Percentiles rank a stretch among this genome's conserved stretches.
Evolutionary conservation across 495 filamentous ascomycete genomes (phyloP).

Genomic region (Aspergillus panamensis): DNA sequence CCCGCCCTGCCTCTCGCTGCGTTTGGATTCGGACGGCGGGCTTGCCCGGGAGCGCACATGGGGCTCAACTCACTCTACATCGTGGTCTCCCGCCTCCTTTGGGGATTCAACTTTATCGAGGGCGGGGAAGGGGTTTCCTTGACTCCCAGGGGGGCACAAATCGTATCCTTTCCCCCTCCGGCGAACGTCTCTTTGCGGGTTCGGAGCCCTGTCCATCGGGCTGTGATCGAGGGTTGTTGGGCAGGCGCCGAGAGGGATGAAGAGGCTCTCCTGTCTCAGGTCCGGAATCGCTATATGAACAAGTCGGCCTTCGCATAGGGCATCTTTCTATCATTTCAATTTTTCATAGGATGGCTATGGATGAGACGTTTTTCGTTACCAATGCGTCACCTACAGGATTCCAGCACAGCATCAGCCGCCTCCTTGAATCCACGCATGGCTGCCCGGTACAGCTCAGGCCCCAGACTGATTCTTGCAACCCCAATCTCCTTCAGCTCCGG

Average conservation of each 20-base stretch:
- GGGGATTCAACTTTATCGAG: background rate
- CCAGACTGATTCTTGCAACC: constrained; percentile 46
- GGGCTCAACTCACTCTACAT: background rate
- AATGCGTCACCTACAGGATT: background rate
- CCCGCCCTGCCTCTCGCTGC: background rate
- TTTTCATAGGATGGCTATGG: too few relatives aligned
- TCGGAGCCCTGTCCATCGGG: too few relatives aligned
- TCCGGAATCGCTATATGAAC: too few relatives aligned
- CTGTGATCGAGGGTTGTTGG: too few relatives aligned
- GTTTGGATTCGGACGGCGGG: background rate
- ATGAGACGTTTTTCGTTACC: too few relatives aligned
- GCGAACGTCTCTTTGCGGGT: too few relatives aligned
- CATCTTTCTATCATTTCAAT: too few relatives aligned
- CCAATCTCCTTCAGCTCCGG: constrained; percentile 38
- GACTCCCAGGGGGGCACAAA: background rate
- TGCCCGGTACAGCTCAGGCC: constrained; percentile 28
- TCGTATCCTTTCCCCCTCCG: too few relatives aligned
- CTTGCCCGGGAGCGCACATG: background rate
- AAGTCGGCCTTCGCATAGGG: too few relatives aligned
- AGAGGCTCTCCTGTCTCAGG: too few relatives aligned
- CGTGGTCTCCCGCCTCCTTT: background rate
- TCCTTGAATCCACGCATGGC: constrained; percentile 32
- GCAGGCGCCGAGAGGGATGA: too few relatives aligned
- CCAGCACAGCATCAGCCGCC: constrained; percentile 14
- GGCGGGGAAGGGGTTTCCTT: background rate